Base-by-base conservation (phyloP, 495 filamentous ascomycete species). In the Hypoxylon fuscum region DNA sequence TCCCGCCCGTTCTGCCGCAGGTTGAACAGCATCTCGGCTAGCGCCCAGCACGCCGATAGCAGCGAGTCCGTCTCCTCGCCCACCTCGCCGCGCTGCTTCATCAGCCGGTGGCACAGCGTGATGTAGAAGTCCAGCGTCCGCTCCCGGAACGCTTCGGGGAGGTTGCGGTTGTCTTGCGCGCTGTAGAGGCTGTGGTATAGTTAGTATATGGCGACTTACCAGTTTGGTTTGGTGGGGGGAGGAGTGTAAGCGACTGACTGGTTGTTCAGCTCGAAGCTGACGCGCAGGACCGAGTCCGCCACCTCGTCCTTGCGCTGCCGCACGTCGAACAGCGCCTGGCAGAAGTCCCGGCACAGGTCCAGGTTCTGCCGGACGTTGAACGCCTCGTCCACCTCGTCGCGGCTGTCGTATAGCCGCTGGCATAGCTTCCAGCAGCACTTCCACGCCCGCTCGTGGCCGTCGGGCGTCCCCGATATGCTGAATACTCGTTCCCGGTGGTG, bases 221-320 rank as follows among this genome's bases (percentile, higher is more conserved):
- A 40, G n/a, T 38, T 14, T 12, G 35, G 7, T 38, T 38, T 38
- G 12, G 35, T 14, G 11, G 35, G 11, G 35, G n/a, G 5, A n/a
- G 27, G 5, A 1, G 22, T 21, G n/a, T n/a, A n/a, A n/a, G n/a
- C 9, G 5, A 68, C 78, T 40, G 55, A 82, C 79, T 97, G 93
- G 70, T 97, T 97, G 70, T 96, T 96, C 8, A 97, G 83, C 74
- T 96, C 93, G 68, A 96, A 96, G 79, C 91, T 96, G 52, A 97
- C 92, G 34, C 93, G 79, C 41, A 97, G 72, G 15, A 97, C 89
- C 1, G 92, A 95, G 72, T 97, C 93, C 0, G 88, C 81, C 1
- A 85, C 76, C 45, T 94, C 91, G 55, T 93, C 87, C 25, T 87
- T 84, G 69, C 86, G 84, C 54, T 87, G 81, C 41, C 93, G 81